Conservation (phyloP, 345 rosid genomes). For the Lepidium africanum region DNA sequence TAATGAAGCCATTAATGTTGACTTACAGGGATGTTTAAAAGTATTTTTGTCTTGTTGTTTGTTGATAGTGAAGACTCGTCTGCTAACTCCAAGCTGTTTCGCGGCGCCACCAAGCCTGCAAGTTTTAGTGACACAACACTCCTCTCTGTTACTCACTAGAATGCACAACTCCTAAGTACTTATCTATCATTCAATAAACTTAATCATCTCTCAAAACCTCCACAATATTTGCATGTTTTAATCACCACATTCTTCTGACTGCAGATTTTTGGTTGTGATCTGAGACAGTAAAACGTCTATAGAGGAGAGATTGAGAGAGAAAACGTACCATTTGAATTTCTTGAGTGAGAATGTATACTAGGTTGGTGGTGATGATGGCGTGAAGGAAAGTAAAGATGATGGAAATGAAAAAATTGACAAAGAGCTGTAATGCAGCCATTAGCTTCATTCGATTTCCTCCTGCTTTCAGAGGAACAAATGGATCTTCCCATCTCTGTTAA, state of each 20-base stretch:
- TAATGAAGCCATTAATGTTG: neutral
- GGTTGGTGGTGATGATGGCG: constrained; percentile 28
- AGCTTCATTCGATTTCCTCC: constrained; percentile 2
- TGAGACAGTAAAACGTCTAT: neutral
- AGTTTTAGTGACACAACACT: neutral
- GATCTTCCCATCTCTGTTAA: constrained; percentile 43
- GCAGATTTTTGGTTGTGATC: neutral
- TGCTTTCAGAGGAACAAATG: neutral
- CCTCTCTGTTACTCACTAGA: neutral
- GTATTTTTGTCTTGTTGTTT: constrained; percentile 17
- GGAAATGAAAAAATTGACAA: constrained; percentile 59
- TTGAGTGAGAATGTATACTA: constrained; percentile 6
- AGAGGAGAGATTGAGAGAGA: neutral
- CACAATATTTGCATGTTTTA: neutral
- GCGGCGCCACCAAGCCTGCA: constrained; percentile 62
- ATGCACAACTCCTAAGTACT: neutral
- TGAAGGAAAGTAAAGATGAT: constrained; percentile 41
- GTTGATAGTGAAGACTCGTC: constrained; percentile 36
- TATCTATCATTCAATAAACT: neutral
- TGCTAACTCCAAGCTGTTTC: constrained; percentile 68
- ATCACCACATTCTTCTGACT: neutral
- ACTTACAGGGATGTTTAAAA: constrained; percentile 61
- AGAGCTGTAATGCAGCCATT: constrained; percentile 66
- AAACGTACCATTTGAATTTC: constrained; percentile 34
- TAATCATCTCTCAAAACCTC: neutral